phyloP scores from a whole-genome alignment of 345 rosid genomes.

The Euphorbia pulcherrima region DNA sequence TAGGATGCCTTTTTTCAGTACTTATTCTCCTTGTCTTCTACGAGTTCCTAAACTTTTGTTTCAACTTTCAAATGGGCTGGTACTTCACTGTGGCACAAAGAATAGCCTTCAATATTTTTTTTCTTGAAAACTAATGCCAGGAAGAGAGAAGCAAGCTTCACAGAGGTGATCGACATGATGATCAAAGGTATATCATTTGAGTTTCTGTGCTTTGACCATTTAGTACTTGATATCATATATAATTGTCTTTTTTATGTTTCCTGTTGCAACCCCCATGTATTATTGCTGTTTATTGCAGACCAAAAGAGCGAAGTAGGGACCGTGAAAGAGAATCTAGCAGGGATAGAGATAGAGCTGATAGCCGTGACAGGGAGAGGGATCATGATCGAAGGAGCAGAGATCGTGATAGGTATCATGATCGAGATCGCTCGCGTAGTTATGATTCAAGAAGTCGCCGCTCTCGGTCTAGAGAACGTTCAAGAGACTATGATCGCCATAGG shows the following conservation, averaged over 20 bases:
- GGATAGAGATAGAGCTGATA: slow-evolving; percentile 61
- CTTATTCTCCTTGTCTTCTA: background rate
- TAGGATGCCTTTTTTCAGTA: background rate
- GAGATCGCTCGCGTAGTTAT: slow-evolving; percentile 69
- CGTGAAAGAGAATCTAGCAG: slow-evolving; percentile 56
- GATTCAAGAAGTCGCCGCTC: slow-evolving; percentile 80
- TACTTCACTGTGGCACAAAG: slow-evolving; percentile 10
- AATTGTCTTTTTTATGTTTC: background rate
- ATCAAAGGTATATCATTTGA: slow-evolving; percentile 36
- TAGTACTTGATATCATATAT: background rate
- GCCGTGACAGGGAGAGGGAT: slow-evolving; percentile 78
- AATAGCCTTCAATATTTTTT: slow-evolving; percentile 23
- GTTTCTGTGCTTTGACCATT: background rate
- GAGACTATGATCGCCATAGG: slow-evolving; percentile 91
- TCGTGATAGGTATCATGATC: slow-evolving; percentile 70
- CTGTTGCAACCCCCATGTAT: background rate
- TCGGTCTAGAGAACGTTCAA: slow-evolving; percentile 65
- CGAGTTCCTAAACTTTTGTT: background rate
- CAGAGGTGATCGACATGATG: slow-evolving; percentile 56
- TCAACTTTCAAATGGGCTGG: slow-evolving; percentile 11
- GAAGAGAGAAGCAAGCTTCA: slow-evolving; percentile 75
- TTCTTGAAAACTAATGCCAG: slow-evolving; percentile 43
- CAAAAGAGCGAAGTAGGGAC: slow-evolving; percentile 66
- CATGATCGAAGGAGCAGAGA: slow-evolving; percentile 85
- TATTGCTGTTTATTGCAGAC: slow-evolving; percentile 35